Conservation (phyloP, 345 rosid genomes). For the Linum usitatissimum region DNA sequence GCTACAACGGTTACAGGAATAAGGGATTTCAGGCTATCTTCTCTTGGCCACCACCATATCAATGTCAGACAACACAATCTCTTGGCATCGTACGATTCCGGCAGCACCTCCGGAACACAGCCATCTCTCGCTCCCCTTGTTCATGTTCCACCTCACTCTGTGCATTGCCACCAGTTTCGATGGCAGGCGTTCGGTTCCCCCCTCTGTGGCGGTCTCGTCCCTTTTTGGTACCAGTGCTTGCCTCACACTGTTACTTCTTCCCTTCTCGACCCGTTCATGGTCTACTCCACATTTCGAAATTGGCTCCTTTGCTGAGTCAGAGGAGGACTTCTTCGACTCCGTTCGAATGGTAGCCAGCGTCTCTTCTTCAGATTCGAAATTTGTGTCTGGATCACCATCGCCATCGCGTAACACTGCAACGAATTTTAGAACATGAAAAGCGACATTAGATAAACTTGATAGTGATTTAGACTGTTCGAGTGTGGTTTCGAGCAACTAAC, state of each 20-base stretch:
- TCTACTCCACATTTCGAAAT: slow-evolving; percentile 16
- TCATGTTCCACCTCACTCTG: slow-evolving; percentile 75
- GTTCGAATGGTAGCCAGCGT: slow-evolving; percentile 7
- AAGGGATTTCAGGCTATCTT: neutral
- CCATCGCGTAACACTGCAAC: slow-evolving; percentile 41
- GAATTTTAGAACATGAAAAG: neutral
- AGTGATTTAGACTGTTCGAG: no score
- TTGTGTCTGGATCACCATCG: slow-evolving; percentile 30
- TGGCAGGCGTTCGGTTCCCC: slow-evolving; percentile 30
- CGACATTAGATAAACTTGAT: neutral
- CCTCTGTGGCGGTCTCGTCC: slow-evolving; percentile 16
- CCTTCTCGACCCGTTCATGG: slow-evolving; percentile 12
- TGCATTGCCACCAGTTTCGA: slow-evolving; percentile 59
- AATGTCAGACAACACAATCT: slow-evolving; percentile 24
- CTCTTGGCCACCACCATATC: slow-evolving; percentile 11
- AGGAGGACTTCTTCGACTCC: slow-evolving; percentile 3
- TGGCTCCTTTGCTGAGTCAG: slow-evolving; percentile 18
- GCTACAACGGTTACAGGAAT: no score
- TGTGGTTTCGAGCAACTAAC: neutral
- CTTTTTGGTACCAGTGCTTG: slow-evolving; percentile 3
- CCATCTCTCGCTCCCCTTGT: slow-evolving; percentile 86
- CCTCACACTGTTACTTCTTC: slow-evolving; percentile 13
- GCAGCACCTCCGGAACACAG: slow-evolving; percentile 82
- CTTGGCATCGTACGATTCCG: slow-evolving; percentile 68
- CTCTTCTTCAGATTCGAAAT: slow-evolving; percentile 31